Base-by-base conservation (phyloP, 352 stramenopile genomes). In the Thalassiosira allenii region DNA sequence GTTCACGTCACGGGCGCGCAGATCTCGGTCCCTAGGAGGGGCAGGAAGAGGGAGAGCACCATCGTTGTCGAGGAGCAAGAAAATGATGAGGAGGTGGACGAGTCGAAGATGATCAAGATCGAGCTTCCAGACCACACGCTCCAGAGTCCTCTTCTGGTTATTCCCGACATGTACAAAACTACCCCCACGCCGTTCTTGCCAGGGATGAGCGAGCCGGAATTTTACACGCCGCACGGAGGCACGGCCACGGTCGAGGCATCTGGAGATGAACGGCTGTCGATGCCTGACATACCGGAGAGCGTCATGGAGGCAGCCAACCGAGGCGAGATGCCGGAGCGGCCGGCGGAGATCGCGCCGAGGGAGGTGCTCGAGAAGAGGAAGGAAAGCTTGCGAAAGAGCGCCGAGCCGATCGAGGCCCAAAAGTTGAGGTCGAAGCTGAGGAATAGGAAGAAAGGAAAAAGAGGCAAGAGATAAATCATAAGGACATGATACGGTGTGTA, bases 221-320 rank as follows among this genome's bases (percentile, higher is more conserved):
- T 30, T 75, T 59, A 65, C 71, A 27, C 34, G 14, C 17, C 51
- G 49, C 37, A 65, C 22, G 47, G 23, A 17, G 32, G 4, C 17
- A 67, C 22, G 3, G 65, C 49, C 20, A 64, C 9, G 11, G 56
- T 30, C 43, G n/a, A n/a, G n/a, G n/a, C n/a, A n/a, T n/a, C n/a
- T n/a, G 67, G 23, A 4, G 51, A 47, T 27, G 68, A 43, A 8
- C 53, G 41, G 29, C 40, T 54, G 59, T 59, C 33, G 1, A 86
- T 90, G 71, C 22, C 59, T 17, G 73, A 88, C 56, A 75, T 73
- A 62, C 64, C 68, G 0, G 56, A 83, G 2, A 72, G 78, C 49
- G 68, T 75, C 1, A 92, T 92, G 84, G 85, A 92, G 49, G 81
- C 85, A 33, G 88, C 88, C 11, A 93, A 93, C 75, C 49, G 66